These are phyloP conservation scores for Aspergillus sp. DNA, from an alignment of 2,329 filamentous ascomycete genomes.

Conservation along the genomic window DNA sequence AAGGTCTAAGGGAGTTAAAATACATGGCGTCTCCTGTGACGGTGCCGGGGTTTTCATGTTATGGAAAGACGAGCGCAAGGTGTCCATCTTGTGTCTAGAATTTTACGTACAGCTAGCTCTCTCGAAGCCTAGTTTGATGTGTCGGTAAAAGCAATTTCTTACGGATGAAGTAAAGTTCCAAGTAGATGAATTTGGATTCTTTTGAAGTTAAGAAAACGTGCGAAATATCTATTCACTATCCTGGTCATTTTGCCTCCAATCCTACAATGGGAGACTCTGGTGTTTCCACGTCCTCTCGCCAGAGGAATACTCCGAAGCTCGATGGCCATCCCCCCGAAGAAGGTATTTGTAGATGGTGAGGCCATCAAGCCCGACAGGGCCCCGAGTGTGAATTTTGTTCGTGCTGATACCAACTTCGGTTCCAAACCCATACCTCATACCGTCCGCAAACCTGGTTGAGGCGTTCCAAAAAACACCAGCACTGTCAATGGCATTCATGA, in stretches of 20 bases:
- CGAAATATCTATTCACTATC: background rate
- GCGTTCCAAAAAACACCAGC: constrained; percentile 97
- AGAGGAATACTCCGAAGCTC: constrained; percentile 67
- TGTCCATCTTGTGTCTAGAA: background rate
- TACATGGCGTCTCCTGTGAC: constrained; percentile 3
- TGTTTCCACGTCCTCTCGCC: constrained; percentile 58
- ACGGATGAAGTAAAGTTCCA: constrained; percentile 8
- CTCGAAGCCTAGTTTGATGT: background rate
- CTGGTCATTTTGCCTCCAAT: too few species aligned
- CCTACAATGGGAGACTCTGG: constrained; percentile 40
- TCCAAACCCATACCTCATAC: constrained; percentile 95
- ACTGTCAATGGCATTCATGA: constrained; percentile 82
- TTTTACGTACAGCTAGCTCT: background rate
- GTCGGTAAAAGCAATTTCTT: constrained; percentile 4
- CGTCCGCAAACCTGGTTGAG: constrained; percentile 89
- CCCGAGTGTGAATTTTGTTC: constrained; percentile 94
- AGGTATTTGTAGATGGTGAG: constrained; percentile 98
- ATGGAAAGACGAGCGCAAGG: constrained; percentile 2
- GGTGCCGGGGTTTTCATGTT: constrained; percentile 2
- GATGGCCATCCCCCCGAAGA: constrained; percentile 77
- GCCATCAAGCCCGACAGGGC: constrained; percentile 90
- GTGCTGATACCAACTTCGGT: constrained; percentile 98
- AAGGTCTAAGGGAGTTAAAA: constrained; percentile 74
- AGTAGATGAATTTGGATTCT: constrained; percentile 9
- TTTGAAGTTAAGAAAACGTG: constrained; percentile 7